Evolutionary conservation across 2,329 filamentous ascomycete species (phyloP).

Genomic region (Xylaria sp.): DNA sequence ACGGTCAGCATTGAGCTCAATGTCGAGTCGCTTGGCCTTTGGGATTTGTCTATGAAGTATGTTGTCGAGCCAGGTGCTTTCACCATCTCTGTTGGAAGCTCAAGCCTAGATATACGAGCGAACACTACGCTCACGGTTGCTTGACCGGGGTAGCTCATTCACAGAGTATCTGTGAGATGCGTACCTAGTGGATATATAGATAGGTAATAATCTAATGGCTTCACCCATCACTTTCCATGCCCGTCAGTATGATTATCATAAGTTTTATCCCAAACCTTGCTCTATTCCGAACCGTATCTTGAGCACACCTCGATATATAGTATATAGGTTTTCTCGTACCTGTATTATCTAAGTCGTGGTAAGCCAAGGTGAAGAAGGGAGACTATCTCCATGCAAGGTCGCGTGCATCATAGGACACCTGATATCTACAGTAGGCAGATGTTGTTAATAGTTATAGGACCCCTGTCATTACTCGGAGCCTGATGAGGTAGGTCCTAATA

Average conservation of each 20-base stretch:
- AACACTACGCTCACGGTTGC: conserved; percentile 68
- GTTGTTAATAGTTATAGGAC: background rate
- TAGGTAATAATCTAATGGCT: conserved; percentile 20
- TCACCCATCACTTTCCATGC: background rate
- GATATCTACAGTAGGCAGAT: background rate
- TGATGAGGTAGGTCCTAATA: background rate
- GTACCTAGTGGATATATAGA: conserved; percentile 5
- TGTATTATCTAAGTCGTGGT: too few relatives aligned
- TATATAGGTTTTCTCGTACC: background rate
- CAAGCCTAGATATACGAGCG: conserved; percentile 65
- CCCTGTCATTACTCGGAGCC: background rate
- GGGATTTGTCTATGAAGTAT: conserved; percentile 73
- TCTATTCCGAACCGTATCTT: background rate
- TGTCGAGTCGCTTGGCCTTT: conserved; percentile 64
- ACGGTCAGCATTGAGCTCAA: conserved; percentile 61
- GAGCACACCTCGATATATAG: background rate
- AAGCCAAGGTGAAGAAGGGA: background rate
- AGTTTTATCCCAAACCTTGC: background rate
- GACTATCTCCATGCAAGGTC: background rate
- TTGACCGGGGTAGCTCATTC: conserved; percentile 13
- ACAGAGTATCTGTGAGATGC: background rate
- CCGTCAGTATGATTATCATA: background rate
- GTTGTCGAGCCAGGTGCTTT: conserved; percentile 80
- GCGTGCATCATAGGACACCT: background rate
- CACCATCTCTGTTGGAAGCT: conserved; percentile 69